Percentiles rank a stretch among this genome's conserved stretches.
Evolutionary conservation across 768 basidiomycete species (phyloP).

Genomic region (Naganishia antarctica): DNA sequence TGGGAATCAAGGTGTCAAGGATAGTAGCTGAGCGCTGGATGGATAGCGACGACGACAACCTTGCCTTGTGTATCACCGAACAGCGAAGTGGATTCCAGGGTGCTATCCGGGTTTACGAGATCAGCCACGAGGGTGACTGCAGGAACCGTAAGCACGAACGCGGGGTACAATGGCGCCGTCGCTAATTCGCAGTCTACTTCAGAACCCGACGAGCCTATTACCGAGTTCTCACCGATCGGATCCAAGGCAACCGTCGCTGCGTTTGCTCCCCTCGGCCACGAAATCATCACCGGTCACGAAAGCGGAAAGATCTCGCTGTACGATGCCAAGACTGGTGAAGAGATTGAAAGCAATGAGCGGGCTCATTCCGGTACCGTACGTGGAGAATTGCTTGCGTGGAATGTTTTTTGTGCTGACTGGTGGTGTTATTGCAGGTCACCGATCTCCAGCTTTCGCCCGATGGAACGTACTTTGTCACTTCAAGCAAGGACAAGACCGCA

Average conservation of each 20-base stretch:
- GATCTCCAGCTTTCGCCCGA: slow-evolving; percentile 88
- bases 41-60: slow-evolving; percentile 49
- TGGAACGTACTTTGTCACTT: slow-evolving; percentile 89
- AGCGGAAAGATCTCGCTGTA: slow-evolving; percentile 90
- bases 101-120: slow-evolving; percentile 80
- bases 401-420: not conserved
- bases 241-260: slow-evolving; percentile 96
- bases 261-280: slow-evolving; percentile 70
- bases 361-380: slow-evolving; percentile 57
- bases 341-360: slow-evolving; percentile 73
- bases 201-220: slow-evolving; percentile 72
- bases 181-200: not conserved
- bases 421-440: slow-evolving; percentile 56
- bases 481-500: slow-evolving; percentile 93
- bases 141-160: slow-evolving; percentile 64
- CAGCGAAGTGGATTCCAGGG: slow-evolving; percentile 92
- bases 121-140: slow-evolving; percentile 77
- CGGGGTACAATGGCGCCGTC: not conserved
- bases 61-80: slow-evolving; percentile 89
- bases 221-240: slow-evolving; percentile 80
- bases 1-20: slow-evolving; percentile 40
- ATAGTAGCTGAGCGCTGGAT: not conserved
- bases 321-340: slow-evolving; percentile 80
- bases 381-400: slow-evolving; percentile 56
- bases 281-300: slow-evolving; percentile 91